Conservation (phyloP, 768 basidiomycete genomes). For the Leucosporidium scottii region DNA sequence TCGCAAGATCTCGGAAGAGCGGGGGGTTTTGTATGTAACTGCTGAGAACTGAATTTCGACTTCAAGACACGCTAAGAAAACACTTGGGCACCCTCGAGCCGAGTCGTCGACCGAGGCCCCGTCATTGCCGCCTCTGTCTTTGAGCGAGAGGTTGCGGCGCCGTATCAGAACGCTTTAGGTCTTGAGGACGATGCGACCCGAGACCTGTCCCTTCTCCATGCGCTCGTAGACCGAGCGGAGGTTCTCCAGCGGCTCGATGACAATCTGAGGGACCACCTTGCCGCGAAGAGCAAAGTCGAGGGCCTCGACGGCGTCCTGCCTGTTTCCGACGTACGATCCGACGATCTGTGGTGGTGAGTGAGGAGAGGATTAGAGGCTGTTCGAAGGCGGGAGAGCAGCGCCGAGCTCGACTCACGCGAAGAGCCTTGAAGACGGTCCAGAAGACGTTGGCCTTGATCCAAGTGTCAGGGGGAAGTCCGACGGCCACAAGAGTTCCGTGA, state of each 20-base stretch:
- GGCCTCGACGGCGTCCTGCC: slow-evolving; percentile 77
- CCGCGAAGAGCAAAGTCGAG: slow-evolving; percentile 66
- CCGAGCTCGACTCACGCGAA: slow-evolving; percentile 12
- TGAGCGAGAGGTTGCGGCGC: too few relatives aligned
- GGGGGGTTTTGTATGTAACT: too few relatives aligned
- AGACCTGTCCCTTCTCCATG: slow-evolving; percentile 36
- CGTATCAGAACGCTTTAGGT: background rate
- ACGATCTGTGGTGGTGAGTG: too few relatives aligned
- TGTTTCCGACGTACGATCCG: slow-evolving; percentile 54
- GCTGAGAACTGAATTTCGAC: too few relatives aligned
- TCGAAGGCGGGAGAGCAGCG: too few relatives aligned
- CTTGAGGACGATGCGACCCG: slow-evolving; percentile 38
- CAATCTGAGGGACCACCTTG: slow-evolving; percentile 68
- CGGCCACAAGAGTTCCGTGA: slow-evolving; percentile 66
- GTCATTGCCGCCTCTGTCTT: too few relatives aligned
- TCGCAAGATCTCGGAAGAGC: too few relatives aligned
- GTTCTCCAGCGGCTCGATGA: slow-evolving; percentile 68
- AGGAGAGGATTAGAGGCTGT: too few relatives aligned
- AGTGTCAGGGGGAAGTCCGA: slow-evolving; percentile 57
- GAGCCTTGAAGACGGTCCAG: slow-evolving; percentile 51
- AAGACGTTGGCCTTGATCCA: slow-evolving; percentile 53
- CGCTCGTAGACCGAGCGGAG: slow-evolving; percentile 48
- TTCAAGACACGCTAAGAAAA: too few relatives aligned
- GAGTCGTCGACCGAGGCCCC: too few relatives aligned
- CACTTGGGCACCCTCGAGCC: too few relatives aligned